Percentiles rank a stretch among this genome's conserved stretches.
Evolutionary conservation across 2,329 filamentous ascomycete species (phyloP).

Genomic region (Fusarium solani-melongenae): DNA sequence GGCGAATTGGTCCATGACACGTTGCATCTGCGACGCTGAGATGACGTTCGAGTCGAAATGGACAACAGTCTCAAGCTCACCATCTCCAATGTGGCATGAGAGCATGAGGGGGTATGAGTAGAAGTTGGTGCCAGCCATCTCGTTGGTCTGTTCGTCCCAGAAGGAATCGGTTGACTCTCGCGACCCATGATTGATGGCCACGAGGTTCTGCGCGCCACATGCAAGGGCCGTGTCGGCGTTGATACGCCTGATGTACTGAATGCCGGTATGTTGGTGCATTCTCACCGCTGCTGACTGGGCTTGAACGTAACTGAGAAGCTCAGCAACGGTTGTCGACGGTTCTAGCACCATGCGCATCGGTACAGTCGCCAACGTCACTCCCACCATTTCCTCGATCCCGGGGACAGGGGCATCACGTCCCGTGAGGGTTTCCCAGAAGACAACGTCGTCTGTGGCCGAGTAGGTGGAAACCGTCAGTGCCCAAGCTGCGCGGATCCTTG

Average conservation of each 20-base stretch:
- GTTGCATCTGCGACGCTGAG: slow-evolving; percentile 12
- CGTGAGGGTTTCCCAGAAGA: slow-evolving; percentile 40
- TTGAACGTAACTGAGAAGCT: slow-evolving; percentile 22
- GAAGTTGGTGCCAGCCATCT: slow-evolving; percentile 41
- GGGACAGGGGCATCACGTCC: slow-evolving; percentile 35
- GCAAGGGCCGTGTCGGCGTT: slow-evolving; percentile 24
- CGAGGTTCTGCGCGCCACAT: slow-evolving; percentile 34
- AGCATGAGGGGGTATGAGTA: slow-evolving; percentile 42
- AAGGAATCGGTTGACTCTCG: slow-evolving; percentile 12
- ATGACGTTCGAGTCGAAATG: slow-evolving; percentile 32
- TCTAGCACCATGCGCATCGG: slow-evolving; percentile 16
- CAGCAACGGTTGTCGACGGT: not conserved
- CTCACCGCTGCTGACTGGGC: slow-evolving; percentile 20
- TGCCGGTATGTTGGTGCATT: slow-evolving; percentile 22
- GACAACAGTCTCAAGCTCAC: slow-evolving; percentile 30
- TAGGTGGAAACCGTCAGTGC: slow-evolving; percentile 34
- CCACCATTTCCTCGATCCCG: slow-evolving; percentile 34
- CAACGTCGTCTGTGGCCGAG: slow-evolving; percentile 26
- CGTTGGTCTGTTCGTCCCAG: slow-evolving; percentile 32
- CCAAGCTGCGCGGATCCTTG: slow-evolving; percentile 38
- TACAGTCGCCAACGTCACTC: slow-evolving; percentile 35
- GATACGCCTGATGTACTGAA: slow-evolving; percentile 34
- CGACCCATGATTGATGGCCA: slow-evolving; percentile 33
- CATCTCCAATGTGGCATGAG: slow-evolving; percentile 30
- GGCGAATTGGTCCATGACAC: slow-evolving; percentile 34